Evolutionary conservation across 2,329 filamentous ascomycete species (phyloP).

Genomic region (Nothomitra cinnamomea): DNA sequence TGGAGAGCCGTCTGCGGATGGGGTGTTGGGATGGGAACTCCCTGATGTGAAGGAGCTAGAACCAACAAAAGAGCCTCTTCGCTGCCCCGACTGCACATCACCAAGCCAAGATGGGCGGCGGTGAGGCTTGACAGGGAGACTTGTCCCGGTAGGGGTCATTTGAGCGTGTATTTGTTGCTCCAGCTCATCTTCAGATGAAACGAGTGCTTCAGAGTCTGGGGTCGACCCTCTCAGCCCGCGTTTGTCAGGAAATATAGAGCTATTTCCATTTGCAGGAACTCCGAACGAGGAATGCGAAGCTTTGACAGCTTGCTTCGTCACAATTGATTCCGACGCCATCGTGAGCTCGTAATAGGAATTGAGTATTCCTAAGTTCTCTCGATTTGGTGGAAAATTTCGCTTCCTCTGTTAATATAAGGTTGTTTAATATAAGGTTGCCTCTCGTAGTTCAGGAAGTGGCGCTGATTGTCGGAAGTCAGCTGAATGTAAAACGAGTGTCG

Average conservation of each 20-base stretch:
- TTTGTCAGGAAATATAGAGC: constrained; percentile 2
- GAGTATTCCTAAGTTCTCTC: too few species aligned
- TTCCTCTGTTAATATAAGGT: too few species aligned
- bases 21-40: constrained; percentile 65
- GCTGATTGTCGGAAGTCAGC: too few species aligned
- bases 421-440: too few species aligned
- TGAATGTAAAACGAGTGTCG: too few species aligned
- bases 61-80: constrained; percentile 58
- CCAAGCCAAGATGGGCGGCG: constrained; percentile 75
- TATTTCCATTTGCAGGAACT: background rate
- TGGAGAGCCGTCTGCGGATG: constrained; percentile 44
- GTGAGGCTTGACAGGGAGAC: constrained; percentile 32
- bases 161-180: constrained; percentile 44
- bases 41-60: constrained; percentile 63
- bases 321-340: background rate
- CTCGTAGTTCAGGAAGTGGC: too few species aligned
- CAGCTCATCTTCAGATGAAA: constrained; percentile 83
- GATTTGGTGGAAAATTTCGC: background rate
- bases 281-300: background rate
- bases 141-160: constrained; percentile 15
- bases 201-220: constrained; percentile 83
- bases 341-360: background rate
- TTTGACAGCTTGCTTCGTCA: background rate
- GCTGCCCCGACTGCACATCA: constrained; percentile 51
- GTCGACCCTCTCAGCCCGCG: constrained; percentile 40